These are phyloP conservation scores for Ilex asprella DNA, from an alignment of 257 asterid species.

Conservation along the genomic window DNA sequence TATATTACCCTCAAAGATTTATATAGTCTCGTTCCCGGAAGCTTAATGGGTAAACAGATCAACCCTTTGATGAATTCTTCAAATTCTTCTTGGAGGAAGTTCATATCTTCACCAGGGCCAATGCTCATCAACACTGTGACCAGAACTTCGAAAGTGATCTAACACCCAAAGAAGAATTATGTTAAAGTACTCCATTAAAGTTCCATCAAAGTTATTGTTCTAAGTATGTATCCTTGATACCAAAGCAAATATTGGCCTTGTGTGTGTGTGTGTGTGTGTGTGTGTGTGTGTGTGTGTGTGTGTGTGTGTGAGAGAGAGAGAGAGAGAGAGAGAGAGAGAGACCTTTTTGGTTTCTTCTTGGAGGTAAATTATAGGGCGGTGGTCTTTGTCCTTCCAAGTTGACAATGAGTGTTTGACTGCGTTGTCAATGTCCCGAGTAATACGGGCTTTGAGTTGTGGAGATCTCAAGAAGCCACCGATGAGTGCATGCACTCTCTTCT, in stretches of 20 bases:
- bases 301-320: no score
- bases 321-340: not conserved
- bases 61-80: conserved; percentile 85
- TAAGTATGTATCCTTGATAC: no score
- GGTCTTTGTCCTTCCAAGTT: conserved; percentile 34
- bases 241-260: no score
- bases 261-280: no score
- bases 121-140: conserved; percentile 64
- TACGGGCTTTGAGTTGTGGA: conserved; percentile 51
- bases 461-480: conserved; percentile 73
- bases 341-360: conserved; percentile 86
- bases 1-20: conserved; percentile 71
- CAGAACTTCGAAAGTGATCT: conserved; percentile 86
- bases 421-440: conserved; percentile 54
- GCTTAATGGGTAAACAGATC: conserved; percentile 80
- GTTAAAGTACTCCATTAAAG: not conserved
- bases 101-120: conserved; percentile 74
- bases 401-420: conserved; percentile 44
- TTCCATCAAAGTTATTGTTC: not conserved
- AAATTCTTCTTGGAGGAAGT: conserved; percentile 58
- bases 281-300: no score
- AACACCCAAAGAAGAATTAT: conserved; percentile 3
- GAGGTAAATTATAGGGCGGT: conserved; percentile 24
- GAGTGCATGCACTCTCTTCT: conserved; percentile 64
- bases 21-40: conserved; percentile 83